A percentile compares a stretch with the other conserved stretches of the same genome.
phyloP scores from a whole-genome alignment of 768 basidiomycete species.

The Boletellus emodensis region DNA sequence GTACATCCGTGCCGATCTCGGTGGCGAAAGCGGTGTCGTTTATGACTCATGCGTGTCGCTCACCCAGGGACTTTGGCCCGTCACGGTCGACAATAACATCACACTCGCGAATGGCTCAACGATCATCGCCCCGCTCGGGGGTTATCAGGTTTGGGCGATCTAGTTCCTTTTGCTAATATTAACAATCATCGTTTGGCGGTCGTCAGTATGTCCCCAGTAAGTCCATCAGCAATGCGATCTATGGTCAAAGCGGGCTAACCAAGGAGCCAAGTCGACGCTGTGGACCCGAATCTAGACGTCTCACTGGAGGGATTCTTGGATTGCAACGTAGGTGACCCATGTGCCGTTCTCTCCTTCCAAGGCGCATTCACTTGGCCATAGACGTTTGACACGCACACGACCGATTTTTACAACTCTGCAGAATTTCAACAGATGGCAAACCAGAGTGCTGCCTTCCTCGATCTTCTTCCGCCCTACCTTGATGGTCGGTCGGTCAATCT shows the following conservation, averaged over 20 bases:
- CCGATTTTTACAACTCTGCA: conserved; percentile 51
- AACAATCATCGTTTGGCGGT: not conserved
- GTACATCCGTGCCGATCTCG: conserved; percentile 58
- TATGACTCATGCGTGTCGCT: conserved; percentile 63
- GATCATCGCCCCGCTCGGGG: conserved; percentile 54
- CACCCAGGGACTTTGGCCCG: conserved; percentile 66
- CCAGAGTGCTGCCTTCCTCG: conserved; percentile 47
- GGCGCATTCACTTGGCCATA: conserved; percentile 18
- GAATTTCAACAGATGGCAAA: conserved; percentile 44
- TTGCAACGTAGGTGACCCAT: conserved; percentile 44
- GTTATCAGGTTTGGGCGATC: conserved; percentile 50
- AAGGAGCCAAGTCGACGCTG: conserved; percentile 49
- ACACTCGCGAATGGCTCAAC: conserved; percentile 65
- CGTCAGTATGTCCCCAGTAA: conserved; percentile 40
- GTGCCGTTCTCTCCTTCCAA: not conserved
- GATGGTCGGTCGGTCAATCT: conserved; percentile 51
- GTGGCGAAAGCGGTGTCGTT: conserved; percentile 66
- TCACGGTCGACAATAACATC: conserved; percentile 40
- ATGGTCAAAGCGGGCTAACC: conserved; percentile 2
- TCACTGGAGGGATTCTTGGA: conserved; percentile 64
- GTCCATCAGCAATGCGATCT: conserved; percentile 6
- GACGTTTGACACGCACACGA: conserved; percentile 47
- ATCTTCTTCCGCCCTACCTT: conserved; percentile 46
- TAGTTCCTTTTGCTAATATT: conserved; percentile 14
- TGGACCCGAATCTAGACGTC: conserved; percentile 57